A percentile compares a stretch with the other conserved stretches of the same genome.
phyloP scores from a whole-genome alignment of 805 yeast genomes.

The Wickerhamomyces kurtzmanii region DNA sequence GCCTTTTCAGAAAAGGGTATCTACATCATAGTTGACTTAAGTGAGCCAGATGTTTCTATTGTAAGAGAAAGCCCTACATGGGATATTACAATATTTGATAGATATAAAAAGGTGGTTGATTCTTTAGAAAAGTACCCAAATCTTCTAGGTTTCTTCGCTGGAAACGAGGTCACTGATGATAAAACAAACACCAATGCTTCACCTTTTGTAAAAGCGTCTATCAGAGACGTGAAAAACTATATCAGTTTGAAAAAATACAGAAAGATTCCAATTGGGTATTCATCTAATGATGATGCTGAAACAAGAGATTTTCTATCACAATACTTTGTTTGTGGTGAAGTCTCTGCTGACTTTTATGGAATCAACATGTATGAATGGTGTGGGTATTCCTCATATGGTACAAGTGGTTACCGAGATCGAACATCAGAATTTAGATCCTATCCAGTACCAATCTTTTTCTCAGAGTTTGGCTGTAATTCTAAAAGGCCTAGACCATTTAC shows the following conservation, averaged over 20 bases:
- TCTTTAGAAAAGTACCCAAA: slow-evolving; percentile 68
- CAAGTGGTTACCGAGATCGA: slow-evolving; percentile 59
- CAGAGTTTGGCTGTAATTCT: slow-evolving; percentile 73
- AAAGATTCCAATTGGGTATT: slow-evolving; percentile 85
- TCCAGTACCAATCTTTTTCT: slow-evolving; percentile 68
- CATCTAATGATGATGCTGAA: slow-evolving; percentile 80
- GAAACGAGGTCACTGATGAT: slow-evolving; percentile 92
- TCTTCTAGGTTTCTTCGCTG: slow-evolving; percentile 91
- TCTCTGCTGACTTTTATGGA: slow-evolving; percentile 66
- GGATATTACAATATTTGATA: slow-evolving; percentile 58
- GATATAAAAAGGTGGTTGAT: slow-evolving; percentile 82
- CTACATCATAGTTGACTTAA: slow-evolving; percentile 82
- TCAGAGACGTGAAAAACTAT: slow-evolving; percentile 79
- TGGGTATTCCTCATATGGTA: slow-evolving; percentile 49
- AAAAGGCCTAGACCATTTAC: slow-evolving; percentile 62
- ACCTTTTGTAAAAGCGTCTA: slow-evolving; percentile 91
- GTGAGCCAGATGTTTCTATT: slow-evolving; percentile 77
- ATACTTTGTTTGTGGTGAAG: slow-evolving; percentile 76
- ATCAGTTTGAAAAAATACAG: slow-evolving; percentile 60
- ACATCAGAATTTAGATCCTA: slow-evolving; percentile 53
- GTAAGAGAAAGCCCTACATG: slow-evolving; percentile 71
- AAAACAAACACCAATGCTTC: slow-evolving; percentile 78
- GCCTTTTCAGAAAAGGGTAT: slow-evolving; percentile 77
- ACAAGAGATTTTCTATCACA: slow-evolving; percentile 75
- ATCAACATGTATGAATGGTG: slow-evolving; percentile 89